Conservation (phyloP, 805 yeast species). For the Ogataea polymorpha region DNA sequence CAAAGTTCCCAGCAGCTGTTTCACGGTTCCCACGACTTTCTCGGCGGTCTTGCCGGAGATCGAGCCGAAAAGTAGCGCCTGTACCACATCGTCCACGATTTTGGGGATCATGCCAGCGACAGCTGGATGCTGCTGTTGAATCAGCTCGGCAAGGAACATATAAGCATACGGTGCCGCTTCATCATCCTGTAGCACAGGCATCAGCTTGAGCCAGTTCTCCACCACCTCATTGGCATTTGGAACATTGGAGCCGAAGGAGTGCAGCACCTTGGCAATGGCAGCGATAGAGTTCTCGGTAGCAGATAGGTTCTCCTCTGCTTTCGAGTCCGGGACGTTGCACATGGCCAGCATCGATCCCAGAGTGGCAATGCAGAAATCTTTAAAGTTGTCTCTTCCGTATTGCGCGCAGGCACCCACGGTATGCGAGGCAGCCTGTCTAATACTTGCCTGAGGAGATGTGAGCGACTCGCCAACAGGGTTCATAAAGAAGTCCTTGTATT, state of each 20-base stretch:
- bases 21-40: slow-evolving; percentile 57
- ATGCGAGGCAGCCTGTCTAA: slow-evolving; percentile 86
- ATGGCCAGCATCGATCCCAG: slow-evolving; percentile 72
- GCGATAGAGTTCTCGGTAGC: slow-evolving; percentile 87
- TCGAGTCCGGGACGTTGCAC: slow-evolving; percentile 73
- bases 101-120: slow-evolving; percentile 52
- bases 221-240: slow-evolving; percentile 63
- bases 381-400: slow-evolving; percentile 63
- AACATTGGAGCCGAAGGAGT: slow-evolving; percentile 52
- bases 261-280: slow-evolving; percentile 81
- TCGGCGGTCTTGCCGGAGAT: slow-evolving; percentile 72
- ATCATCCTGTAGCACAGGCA: slow-evolving; percentile 81
- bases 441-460: slow-evolving; percentile 60
- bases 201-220: slow-evolving; percentile 72
- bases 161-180: slow-evolving; percentile 88
- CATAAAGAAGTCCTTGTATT: slow-evolving; percentile 63
- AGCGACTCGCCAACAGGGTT: slow-evolving; percentile 64
- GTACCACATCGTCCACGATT: slow-evolving; percentile 66
- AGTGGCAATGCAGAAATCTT: slow-evolving; percentile 63
- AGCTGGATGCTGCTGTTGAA: slow-evolving; percentile 61
- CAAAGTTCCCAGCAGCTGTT: slow-evolving; percentile 57
- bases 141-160: slow-evolving; percentile 67
- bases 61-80: slow-evolving; percentile 67
- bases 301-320: slow-evolving; percentile 75
- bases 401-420: slow-evolving; percentile 86